Conservation (phyloP, 345 rosid genomes). For the Eucalyptus curtisii region DNA sequence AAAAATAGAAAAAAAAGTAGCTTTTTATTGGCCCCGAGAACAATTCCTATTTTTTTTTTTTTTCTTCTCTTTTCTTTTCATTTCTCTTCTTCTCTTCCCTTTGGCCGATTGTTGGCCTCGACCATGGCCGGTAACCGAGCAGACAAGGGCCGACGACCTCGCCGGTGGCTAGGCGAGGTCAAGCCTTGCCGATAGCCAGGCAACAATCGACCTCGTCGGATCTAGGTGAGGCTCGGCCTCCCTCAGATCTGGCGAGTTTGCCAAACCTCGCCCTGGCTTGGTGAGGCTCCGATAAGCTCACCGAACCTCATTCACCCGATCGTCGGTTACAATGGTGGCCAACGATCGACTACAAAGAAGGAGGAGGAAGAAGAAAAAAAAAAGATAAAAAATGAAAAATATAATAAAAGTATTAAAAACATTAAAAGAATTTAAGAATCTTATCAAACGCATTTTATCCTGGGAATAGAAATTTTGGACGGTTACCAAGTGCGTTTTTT, state of each 20-base stretch:
- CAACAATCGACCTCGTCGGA: accelerated
- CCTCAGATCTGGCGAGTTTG: accelerated
- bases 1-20: too few species aligned
- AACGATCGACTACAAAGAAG: accelerated
- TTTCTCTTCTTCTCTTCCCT: too few species aligned
- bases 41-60: too few species aligned
- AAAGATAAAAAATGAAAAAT: too few species aligned
- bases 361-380: too few species aligned
- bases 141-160: accelerated
- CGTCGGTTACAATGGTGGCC: accelerated
- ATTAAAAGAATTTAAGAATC: too few species aligned
- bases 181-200: accelerated
- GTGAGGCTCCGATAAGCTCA: accelerated
- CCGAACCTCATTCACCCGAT: too few species aligned
- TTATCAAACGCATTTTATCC: too few species aligned
- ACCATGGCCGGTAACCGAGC: accelerated
- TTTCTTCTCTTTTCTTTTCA: accelerated
- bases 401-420: too few species aligned
- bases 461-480: accelerated
- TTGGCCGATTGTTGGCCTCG: accelerated
- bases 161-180: accelerated
- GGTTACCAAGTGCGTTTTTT: too few species aligned
- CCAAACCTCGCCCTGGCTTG: accelerated
- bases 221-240: accelerated
- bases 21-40: too few species aligned